A percentile compares a stretch with the other conserved stretches of the same genome.
These are phyloP conservation scores for Hymenoscyphus fraxineus DNA, from an alignment of 2,329 filamentous ascomycete species.

Conservation along the genomic window DNA sequence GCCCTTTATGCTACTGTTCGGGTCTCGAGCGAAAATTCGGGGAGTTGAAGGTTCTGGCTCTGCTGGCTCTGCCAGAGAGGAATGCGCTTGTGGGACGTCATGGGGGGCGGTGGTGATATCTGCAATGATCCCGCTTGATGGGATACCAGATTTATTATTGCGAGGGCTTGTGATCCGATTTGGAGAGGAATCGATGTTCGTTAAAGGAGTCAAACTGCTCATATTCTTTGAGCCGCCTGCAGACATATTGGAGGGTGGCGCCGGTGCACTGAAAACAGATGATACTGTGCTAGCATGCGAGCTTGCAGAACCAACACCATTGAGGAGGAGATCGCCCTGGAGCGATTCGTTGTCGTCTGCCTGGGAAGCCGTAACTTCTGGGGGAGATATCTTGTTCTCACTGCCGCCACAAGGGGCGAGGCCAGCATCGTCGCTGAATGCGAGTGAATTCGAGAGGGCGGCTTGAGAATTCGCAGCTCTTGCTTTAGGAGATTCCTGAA, in stretches of 20 bases:
- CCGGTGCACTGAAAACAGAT: constrained; percentile 59
- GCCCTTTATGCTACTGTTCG: constrained; percentile 50
- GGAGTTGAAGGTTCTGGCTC: constrained; percentile 22
- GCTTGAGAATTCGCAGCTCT: constrained; percentile 36
- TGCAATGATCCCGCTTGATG: constrained; percentile 34
- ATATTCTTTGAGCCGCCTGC: constrained; percentile 28
- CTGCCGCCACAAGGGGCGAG: constrained; percentile 25
- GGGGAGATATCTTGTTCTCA: constrained; percentile 18
- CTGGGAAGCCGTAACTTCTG: constrained; percentile 21
- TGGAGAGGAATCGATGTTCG: constrained; percentile 63
- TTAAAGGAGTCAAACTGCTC: constrained; percentile 60
- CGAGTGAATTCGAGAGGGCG: constrained; percentile 23
- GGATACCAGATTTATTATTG: constrained; percentile 34
- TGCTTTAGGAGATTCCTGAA: constrained; percentile 31
- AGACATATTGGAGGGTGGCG: constrained; percentile 28
- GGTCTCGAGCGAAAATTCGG: constrained; percentile 53
- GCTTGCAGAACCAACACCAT: constrained; percentile 68
- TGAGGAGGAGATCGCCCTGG: constrained; percentile 63
- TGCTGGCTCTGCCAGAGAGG: constrained; percentile 25
- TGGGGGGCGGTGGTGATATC: constrained; percentile 19
- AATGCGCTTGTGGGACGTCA: constrained; percentile 32
- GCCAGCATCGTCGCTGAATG: constrained; percentile 32
- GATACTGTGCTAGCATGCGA: constrained; percentile 68
- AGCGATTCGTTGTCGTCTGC: constrained; percentile 56
- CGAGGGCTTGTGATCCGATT: constrained; percentile 54